Conservation (phyloP, 129 eudicot genomes). For the Pseudognaphalium luteoalbum region DNA sequence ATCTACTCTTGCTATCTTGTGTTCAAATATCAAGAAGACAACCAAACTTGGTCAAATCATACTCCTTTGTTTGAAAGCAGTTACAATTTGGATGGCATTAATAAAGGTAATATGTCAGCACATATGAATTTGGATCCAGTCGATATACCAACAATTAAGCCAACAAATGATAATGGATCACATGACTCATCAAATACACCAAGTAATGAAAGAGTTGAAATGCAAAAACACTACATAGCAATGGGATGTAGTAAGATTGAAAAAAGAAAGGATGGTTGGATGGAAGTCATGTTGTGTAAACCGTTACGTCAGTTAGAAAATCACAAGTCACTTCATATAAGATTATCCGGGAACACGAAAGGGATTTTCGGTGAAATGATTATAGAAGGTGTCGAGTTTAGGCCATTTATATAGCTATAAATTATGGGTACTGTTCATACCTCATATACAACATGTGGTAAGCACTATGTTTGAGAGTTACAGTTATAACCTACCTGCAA, state of each 20-base stretch:
- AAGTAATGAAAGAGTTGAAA: not conserved
- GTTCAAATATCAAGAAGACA: conserved; percentile 20
- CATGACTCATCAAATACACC: not conserved
- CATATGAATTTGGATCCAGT: not conserved
- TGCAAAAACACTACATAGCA: not conserved
- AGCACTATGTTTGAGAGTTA: too few relatives aligned
- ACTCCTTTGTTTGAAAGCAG: not conserved
- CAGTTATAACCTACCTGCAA: too few relatives aligned
- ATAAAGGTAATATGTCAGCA: not conserved
- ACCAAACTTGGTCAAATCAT: not conserved
- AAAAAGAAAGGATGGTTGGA: conserved; percentile 21
- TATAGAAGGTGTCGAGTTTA: conserved; percentile 25
- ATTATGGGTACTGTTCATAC: too few relatives aligned
- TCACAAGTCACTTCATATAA: not conserved
- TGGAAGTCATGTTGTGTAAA: conserved; percentile 20
- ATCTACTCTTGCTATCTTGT: conserved; percentile 18
- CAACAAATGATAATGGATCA: not conserved
- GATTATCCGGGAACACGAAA: not conserved
- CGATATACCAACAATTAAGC: not conserved
- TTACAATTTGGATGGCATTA: not conserved
- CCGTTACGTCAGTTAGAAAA: not conserved
- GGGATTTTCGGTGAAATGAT: conserved; percentile 4
- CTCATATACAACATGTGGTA: too few relatives aligned
- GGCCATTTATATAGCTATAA: not conserved
- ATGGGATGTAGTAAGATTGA: not conserved